Conservation (phyloP, 371 early-diverging fungal genomes). For the Coemansia sp. region DNA sequence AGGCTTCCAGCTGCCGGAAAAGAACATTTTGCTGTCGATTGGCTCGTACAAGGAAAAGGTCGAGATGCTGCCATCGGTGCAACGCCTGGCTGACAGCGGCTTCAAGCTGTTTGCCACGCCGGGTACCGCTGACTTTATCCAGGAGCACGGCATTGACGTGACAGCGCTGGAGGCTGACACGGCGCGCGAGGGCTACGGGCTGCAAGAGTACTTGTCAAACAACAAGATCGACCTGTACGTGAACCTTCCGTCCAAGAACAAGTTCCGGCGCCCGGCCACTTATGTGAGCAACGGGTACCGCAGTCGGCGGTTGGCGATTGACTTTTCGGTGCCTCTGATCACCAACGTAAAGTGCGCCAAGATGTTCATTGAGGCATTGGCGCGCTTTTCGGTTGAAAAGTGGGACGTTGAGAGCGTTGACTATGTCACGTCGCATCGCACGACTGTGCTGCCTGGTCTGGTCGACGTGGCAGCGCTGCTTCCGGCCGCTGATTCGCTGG, state of each 20-base stretch:
- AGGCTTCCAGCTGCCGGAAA: constrained; percentile 84
- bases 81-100: constrained; percentile 72
- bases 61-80: constrained; percentile 85
- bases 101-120: constrained; percentile 90
- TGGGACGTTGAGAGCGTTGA: constrained; percentile 79
- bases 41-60: constrained; percentile 94
- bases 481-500: constrained; percentile 54
- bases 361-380: constrained; percentile 91
- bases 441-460: constrained; percentile 82
- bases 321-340: constrained; percentile 91
- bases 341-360: constrained; percentile 98
- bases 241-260: constrained; percentile 94
- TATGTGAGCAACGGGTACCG: constrained; percentile 95
- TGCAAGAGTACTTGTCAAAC: constrained; percentile 91
- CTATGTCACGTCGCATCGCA: constrained; percentile 82
- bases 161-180: constrained; percentile 78
- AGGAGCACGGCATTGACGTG: constrained; percentile 86
- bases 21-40: constrained; percentile 88
- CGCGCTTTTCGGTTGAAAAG: constrained; percentile 60
- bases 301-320: constrained; percentile 94
- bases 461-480: constrained; percentile 75
- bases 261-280: constrained; percentile 91
- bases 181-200: constrained; percentile 84
- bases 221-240: constrained; percentile 96
- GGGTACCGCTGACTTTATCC: constrained; percentile 93